A percentile compares a stretch with the other conserved stretches of the same genome.
These are phyloP conservation scores for Turritis glabra DNA, from an alignment of 345 rosid species.

Conservation along the genomic window DNA sequence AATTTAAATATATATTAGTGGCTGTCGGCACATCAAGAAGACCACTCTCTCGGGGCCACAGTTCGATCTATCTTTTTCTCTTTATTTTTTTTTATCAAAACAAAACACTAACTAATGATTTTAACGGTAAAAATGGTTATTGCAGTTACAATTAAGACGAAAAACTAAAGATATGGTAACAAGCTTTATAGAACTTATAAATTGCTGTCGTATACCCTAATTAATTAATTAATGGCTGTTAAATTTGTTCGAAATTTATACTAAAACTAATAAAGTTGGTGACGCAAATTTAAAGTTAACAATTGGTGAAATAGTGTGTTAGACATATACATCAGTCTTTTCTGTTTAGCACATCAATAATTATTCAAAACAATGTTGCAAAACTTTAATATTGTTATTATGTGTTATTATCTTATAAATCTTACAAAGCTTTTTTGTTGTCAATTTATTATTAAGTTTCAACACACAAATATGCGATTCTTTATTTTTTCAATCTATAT, in stretches of 20 bases:
- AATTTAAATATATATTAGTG: not conserved
- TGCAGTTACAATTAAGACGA: not conserved
- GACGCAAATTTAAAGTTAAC: not conserved
- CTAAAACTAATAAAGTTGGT: not conserved
- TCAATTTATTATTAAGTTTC: too few species aligned
- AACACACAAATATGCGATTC: too few species aligned
- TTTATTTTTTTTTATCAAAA: not conserved
- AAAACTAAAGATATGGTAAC: not conserved
- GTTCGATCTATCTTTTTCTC: not conserved
- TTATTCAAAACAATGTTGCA: not conserved
- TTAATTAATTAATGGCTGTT: not conserved
- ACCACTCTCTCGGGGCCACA: conserved; percentile 11
- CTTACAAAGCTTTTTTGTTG: too few species aligned
- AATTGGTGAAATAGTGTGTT: not conserved
- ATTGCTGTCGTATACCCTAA: not conserved
- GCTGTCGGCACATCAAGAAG: conserved; percentile 35
- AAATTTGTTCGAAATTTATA: conserved; percentile 7
- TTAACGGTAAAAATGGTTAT: not conserved
- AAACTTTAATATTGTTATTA: not conserved
- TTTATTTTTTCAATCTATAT: too few species aligned
- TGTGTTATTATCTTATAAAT: too few species aligned
- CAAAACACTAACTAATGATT: not conserved
- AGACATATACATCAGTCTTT: not conserved
- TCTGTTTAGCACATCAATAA: not conserved
- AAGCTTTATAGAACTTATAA: not conserved